A percentile compares a stretch with the other conserved stretches of the same genome.
Evolutionary conservation across 2,329 filamentous ascomycete genomes (phyloP).

Genomic region (Aspergillus calidoustus): DNA sequence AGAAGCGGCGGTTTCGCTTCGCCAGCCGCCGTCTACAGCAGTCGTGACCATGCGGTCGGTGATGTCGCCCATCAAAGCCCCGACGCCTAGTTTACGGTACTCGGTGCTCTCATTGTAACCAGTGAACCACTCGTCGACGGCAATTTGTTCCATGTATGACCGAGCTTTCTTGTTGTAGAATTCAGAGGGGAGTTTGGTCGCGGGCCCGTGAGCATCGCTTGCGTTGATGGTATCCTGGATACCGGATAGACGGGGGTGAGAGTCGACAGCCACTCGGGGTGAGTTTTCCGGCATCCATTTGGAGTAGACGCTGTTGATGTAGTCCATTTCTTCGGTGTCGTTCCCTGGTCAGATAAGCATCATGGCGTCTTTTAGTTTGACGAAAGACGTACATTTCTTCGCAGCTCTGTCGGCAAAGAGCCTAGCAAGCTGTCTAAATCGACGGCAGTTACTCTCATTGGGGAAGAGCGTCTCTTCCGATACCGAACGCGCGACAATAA

Average conservation of each 20-base stretch:
- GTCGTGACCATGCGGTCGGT: slow-evolving; percentile 72
- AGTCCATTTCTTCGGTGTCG: slow-evolving; percentile 76
- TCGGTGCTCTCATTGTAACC: slow-evolving; percentile 84
- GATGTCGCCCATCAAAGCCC: slow-evolving; percentile 80
- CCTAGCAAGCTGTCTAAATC: slow-evolving; percentile 70
- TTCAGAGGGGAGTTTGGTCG: slow-evolving; percentile 76
- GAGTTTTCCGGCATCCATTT: slow-evolving; percentile 81
- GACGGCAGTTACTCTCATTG: slow-evolving; percentile 74
- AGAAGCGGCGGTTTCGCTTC: slow-evolving; percentile 56
- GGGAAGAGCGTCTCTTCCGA: slow-evolving; percentile 80
- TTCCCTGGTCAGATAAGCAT: slow-evolving; percentile 56
- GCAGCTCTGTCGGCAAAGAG: slow-evolving; percentile 75
- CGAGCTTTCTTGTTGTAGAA: slow-evolving; percentile 82
- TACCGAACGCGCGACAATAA: slow-evolving; percentile 67
- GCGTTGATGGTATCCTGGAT: slow-evolving; percentile 95
- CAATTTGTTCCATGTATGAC: slow-evolving; percentile 71
- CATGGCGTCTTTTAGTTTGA: background rate
- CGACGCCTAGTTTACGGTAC: slow-evolving; percentile 88
- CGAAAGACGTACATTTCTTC: slow-evolving; percentile 60
- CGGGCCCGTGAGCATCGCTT: slow-evolving; percentile 79
- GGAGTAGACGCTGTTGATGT: slow-evolving; percentile 75
- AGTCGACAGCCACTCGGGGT: slow-evolving; percentile 77
- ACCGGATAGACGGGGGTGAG: slow-evolving; percentile 79
- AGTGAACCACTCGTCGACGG: slow-evolving; percentile 89
- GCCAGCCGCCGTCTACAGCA: slow-evolving; percentile 62